Percentiles rank a stretch among this genome's conserved stretches.
Conservation (phyloP, 2,329 filamentous ascomycete species). For the Nothophaeocryptopus gaeumannii region DNA sequence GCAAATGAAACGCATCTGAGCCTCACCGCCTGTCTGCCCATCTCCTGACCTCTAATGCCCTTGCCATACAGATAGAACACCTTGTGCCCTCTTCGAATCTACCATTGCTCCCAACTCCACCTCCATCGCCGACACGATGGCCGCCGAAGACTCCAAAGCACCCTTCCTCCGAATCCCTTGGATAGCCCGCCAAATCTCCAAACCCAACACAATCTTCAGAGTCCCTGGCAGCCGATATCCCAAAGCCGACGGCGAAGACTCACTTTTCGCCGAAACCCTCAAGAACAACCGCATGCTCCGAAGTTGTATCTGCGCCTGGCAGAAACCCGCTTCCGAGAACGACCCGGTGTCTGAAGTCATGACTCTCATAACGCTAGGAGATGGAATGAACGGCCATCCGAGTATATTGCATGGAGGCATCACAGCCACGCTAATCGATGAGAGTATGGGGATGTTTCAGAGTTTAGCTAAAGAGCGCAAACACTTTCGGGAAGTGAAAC, state of each 20-base stretch:
- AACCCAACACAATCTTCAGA: constrained; percentile 40
- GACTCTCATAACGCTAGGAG: constrained; percentile 47
- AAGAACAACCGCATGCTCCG: constrained; percentile 51
- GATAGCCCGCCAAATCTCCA: constrained; percentile 28
- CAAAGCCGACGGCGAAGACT: constrained; percentile 48
- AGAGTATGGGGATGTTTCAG: constrained; percentile 54
- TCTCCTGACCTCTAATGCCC: no score
- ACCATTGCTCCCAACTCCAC: neutral
- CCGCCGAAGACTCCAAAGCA: constrained; percentile 25
- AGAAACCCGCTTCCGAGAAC: constrained; percentile 34
- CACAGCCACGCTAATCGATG: constrained; percentile 58
- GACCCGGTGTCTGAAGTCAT: constrained; percentile 32
- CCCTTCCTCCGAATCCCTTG: constrained; percentile 35
- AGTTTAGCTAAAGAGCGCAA: constrained; percentile 40
- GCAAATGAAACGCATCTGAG: no score
- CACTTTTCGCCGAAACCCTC: constrained; percentile 54
- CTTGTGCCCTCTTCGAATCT: no score
- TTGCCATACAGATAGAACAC: no score
- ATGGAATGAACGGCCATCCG: constrained; percentile 54
- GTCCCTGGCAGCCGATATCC: constrained; percentile 38
- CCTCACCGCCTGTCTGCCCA: no score
- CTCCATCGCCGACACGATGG: constrained; percentile 12
- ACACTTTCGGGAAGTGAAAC: constrained; percentile 8
- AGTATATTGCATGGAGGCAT: constrained; percentile 58
- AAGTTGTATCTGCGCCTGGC: constrained; percentile 45